Conservation (phyloP, 73 alveolate genomes). For the Symbiodinium pilosum region DNA sequence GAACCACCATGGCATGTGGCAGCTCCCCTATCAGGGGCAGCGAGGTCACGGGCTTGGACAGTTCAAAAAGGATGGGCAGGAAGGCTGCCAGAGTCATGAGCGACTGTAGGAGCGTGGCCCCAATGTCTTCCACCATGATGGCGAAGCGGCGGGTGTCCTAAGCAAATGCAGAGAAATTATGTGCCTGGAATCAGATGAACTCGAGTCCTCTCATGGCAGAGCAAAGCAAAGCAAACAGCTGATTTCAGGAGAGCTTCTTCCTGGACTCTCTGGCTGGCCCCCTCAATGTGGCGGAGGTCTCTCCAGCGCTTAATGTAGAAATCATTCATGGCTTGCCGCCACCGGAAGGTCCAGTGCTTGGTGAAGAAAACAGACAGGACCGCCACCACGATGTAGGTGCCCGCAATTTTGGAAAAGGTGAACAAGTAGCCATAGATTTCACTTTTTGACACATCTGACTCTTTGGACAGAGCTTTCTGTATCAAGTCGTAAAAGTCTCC, state of each 20-base stretch:
- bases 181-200: too few species aligned
- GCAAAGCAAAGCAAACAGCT: too few species aligned
- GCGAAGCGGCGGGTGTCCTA: conserved; percentile 18
- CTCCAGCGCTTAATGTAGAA: conserved; percentile 38
- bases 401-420: conserved; percentile 75
- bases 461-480: conserved; percentile 53
- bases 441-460: neutral
- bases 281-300: conserved; percentile 32
- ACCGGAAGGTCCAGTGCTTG: conserved; percentile 83
- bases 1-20: conserved; percentile 40
- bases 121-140: conserved; percentile 51
- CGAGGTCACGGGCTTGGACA: conserved; percentile 1
- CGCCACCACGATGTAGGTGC: conserved; percentile 51
- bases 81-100: conserved; percentile 54
- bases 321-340: conserved; percentile 87
- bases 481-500: conserved; percentile 89
- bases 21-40: conserved; percentile 44
- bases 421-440: conserved; percentile 52
- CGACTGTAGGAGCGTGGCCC: conserved; percentile 50
- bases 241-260: too few species aligned
- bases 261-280: conserved; percentile 88
- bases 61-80: conserved; percentile 48
- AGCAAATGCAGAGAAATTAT: neutral
- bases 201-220: too few species aligned
- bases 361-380: conserved; percentile 46